These are phyloP conservation scores for Coemansia guatemalensis DNA, from an alignment of 192 early-diverging fungal species.

Conservation along the genomic window DNA sequence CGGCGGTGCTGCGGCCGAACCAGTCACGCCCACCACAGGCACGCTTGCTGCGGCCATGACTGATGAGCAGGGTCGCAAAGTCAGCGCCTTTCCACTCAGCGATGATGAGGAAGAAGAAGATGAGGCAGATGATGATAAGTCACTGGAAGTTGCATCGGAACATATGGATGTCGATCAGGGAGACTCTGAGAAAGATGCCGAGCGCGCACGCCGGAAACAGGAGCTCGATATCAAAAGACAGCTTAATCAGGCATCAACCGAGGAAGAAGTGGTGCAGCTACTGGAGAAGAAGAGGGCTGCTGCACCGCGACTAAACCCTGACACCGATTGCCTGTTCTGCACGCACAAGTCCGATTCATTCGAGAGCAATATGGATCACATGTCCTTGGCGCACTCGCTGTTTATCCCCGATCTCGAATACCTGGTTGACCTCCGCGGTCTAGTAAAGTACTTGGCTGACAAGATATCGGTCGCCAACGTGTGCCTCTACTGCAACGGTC, in stretches of 20 bases:
- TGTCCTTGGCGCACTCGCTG: constrained; percentile 87
- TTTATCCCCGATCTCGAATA: constrained; percentile 98
- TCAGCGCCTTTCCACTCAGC: constrained; percentile 42
- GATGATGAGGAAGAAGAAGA: constrained; percentile 46
- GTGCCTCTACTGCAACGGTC: constrained; percentile 94
- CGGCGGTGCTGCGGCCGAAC: not conserved
- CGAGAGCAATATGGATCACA: constrained; percentile 84
- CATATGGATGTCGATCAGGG: constrained; percentile 16
- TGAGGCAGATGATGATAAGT: not conserved
- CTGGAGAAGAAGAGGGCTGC: constrained; percentile 83
- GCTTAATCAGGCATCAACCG: constrained; percentile 53
- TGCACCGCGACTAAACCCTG: constrained; percentile 63
- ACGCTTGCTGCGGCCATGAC: constrained; percentile 1
- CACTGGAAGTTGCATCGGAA: not conserved
- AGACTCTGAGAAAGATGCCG: constrained; percentile 14
- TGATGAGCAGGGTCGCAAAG: constrained; percentile 30
- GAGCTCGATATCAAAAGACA: constrained; percentile 47
- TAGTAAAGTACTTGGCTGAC: constrained; percentile 90
- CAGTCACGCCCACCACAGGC: not conserved
- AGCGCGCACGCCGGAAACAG: constrained; percentile 29
- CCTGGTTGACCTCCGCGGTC: constrained; percentile 81
- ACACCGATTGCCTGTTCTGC: constrained; percentile 93
- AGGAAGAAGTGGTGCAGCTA: constrained; percentile 65
- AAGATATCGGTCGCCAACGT: constrained; percentile 94
- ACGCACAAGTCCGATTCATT: constrained; percentile 61